phyloP scores from a whole-genome alignment of 768 basidiomycete species.

The Glaciozyma martinii region DNA sequence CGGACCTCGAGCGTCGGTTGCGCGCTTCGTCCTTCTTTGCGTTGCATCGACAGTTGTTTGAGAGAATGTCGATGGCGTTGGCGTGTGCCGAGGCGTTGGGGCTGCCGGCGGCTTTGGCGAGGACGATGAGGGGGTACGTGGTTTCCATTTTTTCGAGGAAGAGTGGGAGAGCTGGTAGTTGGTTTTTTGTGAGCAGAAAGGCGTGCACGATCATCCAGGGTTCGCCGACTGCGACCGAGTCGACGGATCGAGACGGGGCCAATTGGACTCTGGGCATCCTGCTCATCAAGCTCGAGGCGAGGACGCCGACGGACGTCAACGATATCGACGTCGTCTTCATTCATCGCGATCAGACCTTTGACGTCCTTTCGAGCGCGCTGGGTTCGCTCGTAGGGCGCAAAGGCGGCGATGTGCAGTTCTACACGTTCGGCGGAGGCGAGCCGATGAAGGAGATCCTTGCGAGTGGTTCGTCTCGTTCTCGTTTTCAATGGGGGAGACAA shows the following conservation, averaged over 20 bases:
- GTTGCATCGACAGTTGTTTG: not conserved
- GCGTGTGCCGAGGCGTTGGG: constrained; percentile 9
- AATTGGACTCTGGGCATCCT: constrained; percentile 13
- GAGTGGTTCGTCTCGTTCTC: not conserved
- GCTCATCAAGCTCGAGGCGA: constrained; percentile 9
- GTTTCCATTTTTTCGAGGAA: not conserved
- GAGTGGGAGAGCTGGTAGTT: not conserved
- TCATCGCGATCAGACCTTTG: constrained; percentile 13
- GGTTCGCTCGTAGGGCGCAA: not conserved
- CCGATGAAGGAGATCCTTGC: constrained; percentile 7
- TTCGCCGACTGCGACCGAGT: not conserved
- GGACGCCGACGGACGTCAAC: constrained; percentile 3
- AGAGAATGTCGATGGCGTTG: not conserved
- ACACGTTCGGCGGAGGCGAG: constrained; percentile 4
- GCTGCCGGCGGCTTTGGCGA: constrained; percentile 2
- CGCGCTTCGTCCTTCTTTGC: not conserved
- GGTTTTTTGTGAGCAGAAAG: not conserved
- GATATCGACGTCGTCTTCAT: constrained; percentile 16
- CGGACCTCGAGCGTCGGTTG: constrained; percentile 10
- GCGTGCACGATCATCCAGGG: constrained; percentile 16
- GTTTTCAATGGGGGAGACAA: not conserved
- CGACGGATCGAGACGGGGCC: not conserved
- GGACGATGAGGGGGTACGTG: constrained; percentile 12
- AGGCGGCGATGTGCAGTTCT: constrained; percentile 14
- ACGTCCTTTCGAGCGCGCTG: not conserved